Conservation (phyloP, 208 protist genomes). For the Crithidia thermophila region DNA sequence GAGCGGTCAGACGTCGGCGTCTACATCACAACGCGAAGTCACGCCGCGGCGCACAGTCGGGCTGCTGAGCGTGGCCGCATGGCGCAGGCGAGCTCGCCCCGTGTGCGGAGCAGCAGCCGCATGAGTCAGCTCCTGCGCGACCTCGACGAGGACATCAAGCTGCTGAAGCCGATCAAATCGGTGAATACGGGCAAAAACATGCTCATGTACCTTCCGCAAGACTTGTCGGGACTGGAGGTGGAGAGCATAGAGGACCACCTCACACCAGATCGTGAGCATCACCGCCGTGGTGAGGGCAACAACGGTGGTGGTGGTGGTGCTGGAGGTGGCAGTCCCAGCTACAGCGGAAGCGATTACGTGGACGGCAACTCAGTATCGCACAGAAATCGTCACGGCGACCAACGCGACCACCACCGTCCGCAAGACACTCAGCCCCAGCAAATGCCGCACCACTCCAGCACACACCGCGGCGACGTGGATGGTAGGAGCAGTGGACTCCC, state of each 20-base stretch:
- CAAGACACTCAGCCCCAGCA: background rate
- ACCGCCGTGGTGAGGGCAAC: no score
- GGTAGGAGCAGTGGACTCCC: background rate
- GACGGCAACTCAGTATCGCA: background rate
- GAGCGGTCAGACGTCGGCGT: conserved; percentile 7
- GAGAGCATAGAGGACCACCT: background rate
- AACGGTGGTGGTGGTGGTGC: no score
- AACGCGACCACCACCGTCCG: background rate
- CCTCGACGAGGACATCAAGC: conserved; percentile 82
- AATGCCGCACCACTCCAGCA: background rate
- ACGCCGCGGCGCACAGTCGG: no score
- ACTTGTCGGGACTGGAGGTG: conserved; percentile 7
- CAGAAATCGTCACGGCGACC: no score
- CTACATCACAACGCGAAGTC: background rate
- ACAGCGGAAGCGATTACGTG: background rate
- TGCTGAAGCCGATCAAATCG: conserved; percentile 77
- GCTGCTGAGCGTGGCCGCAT: background rate
- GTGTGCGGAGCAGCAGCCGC: conserved; percentile 37
- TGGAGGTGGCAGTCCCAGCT: no score
- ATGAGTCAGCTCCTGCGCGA: conserved; percentile 81
- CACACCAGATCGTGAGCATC: background rate
- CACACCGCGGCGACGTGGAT: background rate
- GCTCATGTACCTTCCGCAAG: conserved; percentile 64
- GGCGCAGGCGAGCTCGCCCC: background rate
- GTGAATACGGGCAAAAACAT: conserved; percentile 72